Evolutionary conservation across 1,139 yeast species (phyloP).

Genomic region (Pichia kudriavzevii): DNA sequence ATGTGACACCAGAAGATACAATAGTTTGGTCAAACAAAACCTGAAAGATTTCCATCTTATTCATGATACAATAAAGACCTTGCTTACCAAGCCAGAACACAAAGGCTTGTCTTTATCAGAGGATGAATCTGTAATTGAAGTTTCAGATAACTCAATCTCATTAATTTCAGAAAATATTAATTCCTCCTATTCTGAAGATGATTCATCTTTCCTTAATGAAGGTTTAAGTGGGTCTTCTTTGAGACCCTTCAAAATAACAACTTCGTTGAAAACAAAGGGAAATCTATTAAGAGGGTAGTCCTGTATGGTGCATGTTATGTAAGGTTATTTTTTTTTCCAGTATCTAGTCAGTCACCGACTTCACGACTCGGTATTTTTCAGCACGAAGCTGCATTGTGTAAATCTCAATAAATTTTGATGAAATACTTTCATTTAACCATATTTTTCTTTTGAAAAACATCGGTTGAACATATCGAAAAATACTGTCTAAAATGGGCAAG

Average conservation of each 20-base stretch:
- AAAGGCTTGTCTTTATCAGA: background rate
- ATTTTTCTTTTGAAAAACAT: too few relatives aligned
- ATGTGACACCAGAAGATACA: conserved; percentile 19
- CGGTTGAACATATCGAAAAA: background rate
- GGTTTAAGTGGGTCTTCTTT: conserved; percentile 1
- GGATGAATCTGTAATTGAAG: conserved; percentile 13
- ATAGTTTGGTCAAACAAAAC: conserved; percentile 20
- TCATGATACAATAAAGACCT: conserved; percentile 21
- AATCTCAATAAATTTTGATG: too few relatives aligned
- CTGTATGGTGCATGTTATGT: too few relatives aligned
- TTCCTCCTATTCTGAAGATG: conserved; percentile 11
- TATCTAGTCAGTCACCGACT: too few relatives aligned
- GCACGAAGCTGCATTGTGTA: too few relatives aligned
- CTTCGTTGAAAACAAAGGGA: background rate
- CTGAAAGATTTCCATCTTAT: conserved; percentile 23
- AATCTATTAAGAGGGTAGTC: too few relatives aligned
- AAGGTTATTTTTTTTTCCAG: too few relatives aligned
- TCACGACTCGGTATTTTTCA: too few relatives aligned
- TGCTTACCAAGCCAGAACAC: conserved; percentile 3
- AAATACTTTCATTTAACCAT: too few relatives aligned
- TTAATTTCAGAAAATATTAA: conserved; percentile 6
- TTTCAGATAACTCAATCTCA: conserved; percentile 11
- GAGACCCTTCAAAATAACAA: conserved; percentile 9
- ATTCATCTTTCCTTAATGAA: conserved; percentile 2
- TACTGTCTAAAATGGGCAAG: conserved; percentile 8